A percentile compares a stretch with the other conserved stretches of the same genome.
These are phyloP conservation scores for Epichloe glyceriae DNA, from an alignment of 2,329 filamentous ascomycete species.

Conservation along the genomic window DNA sequence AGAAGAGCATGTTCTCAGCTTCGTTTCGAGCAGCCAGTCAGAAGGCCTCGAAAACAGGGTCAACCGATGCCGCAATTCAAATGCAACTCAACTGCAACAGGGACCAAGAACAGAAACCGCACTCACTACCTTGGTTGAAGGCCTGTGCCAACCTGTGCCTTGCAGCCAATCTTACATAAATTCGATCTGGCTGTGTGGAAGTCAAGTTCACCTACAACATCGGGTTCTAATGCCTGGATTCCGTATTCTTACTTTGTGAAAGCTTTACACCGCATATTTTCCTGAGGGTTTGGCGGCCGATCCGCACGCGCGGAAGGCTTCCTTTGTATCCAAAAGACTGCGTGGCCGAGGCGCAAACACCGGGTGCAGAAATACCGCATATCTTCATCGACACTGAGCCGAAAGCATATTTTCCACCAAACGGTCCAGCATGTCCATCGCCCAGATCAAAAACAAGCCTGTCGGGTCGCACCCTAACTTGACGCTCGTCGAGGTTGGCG, in stretches of 20 bases:
- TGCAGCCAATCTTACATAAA: neutral
- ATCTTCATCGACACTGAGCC: too few species aligned
- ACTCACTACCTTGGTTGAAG: neutral
- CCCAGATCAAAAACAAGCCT: slow-evolving; percentile 10
- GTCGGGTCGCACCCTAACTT: slow-evolving; percentile 6
- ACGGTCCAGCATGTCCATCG: neutral
- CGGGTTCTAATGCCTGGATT: neutral
- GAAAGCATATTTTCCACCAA: too few species aligned
- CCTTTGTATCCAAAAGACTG: neutral
- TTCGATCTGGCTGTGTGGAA: neutral
- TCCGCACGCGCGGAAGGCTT: neutral
- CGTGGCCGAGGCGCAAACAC: too few species aligned
- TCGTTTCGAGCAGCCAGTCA: neutral
- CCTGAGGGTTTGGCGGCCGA: neutral
- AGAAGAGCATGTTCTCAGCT: too few species aligned
- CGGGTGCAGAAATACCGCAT: neutral
- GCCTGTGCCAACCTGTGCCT: neutral
- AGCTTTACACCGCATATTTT: neutral
- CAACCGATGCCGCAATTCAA: neutral
- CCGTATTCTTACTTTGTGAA: neutral
- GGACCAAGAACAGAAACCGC: neutral
- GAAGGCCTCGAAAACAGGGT: neutral
- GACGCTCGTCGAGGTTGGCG: neutral
- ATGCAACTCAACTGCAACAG: neutral
- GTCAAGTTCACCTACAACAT: neutral